These are phyloP conservation scores for Nicotiana benthamiana DNA, from an alignment of 257 asterid species.

Conservation along the genomic window DNA sequence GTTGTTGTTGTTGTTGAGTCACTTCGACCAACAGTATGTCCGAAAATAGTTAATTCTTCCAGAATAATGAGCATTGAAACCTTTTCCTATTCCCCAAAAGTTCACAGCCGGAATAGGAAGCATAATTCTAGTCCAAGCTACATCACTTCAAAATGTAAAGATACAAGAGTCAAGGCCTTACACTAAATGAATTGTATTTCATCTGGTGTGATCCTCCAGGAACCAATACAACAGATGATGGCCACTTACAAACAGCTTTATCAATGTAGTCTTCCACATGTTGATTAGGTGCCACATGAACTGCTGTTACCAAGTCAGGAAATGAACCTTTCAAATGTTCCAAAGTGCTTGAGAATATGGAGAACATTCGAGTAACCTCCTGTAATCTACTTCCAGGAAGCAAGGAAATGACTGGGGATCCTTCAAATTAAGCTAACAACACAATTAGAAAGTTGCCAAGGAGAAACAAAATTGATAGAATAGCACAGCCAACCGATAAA, in stretches of 20 bases:
- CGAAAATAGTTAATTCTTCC: background rate
- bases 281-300: conserved; percentile 84
- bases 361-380: conserved; percentile 84
- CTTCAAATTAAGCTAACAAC: conserved; percentile 26
- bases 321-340: conserved; percentile 37
- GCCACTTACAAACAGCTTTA: conserved; percentile 45
- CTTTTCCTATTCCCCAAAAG: background rate
- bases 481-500: background rate
- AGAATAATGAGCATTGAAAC: background rate
- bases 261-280: conserved; percentile 54
- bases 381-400: conserved; percentile 97
- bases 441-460: background rate
- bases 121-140: background rate
- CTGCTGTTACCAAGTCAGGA: conserved; percentile 42
- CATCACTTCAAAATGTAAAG: background rate
- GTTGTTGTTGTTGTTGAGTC: too few relatives aligned
- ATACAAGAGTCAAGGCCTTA: conserved; percentile 29
- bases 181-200: conserved; percentile 67
- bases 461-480: background rate
- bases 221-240: conserved; percentile 49
- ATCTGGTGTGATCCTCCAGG: conserved; percentile 51
- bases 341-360: conserved; percentile 58
- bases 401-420: conserved; percentile 60
- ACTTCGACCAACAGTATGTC: background rate
- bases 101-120: background rate